Percentiles rank a stretch among this genome's conserved stretches.
These are phyloP conservation scores for Volutella citrinella DNA, from an alignment of 2,329 filamentous ascomycete species.

Conservation along the genomic window DNA sequence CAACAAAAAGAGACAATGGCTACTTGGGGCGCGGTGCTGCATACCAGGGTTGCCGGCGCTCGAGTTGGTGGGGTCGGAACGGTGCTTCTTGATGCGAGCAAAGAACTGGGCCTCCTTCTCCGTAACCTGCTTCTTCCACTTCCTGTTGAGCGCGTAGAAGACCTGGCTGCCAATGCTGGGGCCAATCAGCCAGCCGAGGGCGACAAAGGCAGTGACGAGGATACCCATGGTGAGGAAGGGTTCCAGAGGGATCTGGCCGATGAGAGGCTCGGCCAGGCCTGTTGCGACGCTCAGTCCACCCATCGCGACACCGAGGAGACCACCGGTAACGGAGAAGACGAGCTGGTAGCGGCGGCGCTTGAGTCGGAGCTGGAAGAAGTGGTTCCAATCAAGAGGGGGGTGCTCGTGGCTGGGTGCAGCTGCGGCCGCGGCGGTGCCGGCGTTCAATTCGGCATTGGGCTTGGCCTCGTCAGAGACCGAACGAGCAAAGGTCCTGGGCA, in stretches of 20 bases:
- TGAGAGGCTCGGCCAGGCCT: slow-evolving; percentile 68
- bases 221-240: slow-evolving; percentile 82
- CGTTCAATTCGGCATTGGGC: slow-evolving; percentile 3
- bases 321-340: slow-evolving; percentile 67
- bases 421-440: slow-evolving; percentile 3
- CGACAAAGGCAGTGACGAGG: slow-evolving; percentile 71
- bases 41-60: slow-evolving; percentile 81
- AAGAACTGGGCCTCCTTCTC: slow-evolving; percentile 95
- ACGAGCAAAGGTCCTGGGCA: slow-evolving; percentile 18
- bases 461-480: slow-evolving; percentile 13
- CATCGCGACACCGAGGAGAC: slow-evolving; percentile 57
- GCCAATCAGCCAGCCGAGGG: slow-evolving; percentile 84
- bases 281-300: slow-evolving; percentile 67
- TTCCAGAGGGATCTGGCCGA: slow-evolving; percentile 76
- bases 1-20: too few species aligned
- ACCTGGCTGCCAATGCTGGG: slow-evolving; percentile 76
- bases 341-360: slow-evolving; percentile 82
- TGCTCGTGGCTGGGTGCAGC: slow-evolving; percentile 19
- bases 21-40: too few species aligned
- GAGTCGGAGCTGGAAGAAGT: slow-evolving; percentile 87
- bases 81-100: slow-evolving; percentile 82
- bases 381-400: slow-evolving; percentile 72
- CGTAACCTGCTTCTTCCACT: slow-evolving; percentile 69
- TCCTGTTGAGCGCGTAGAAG: slow-evolving; percentile 74
- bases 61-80: slow-evolving; percentile 85